These are phyloP conservation scores for Linnemannia exigua DNA, from an alignment of 192 early-diverging fungal species.

Conservation along the genomic window DNA sequence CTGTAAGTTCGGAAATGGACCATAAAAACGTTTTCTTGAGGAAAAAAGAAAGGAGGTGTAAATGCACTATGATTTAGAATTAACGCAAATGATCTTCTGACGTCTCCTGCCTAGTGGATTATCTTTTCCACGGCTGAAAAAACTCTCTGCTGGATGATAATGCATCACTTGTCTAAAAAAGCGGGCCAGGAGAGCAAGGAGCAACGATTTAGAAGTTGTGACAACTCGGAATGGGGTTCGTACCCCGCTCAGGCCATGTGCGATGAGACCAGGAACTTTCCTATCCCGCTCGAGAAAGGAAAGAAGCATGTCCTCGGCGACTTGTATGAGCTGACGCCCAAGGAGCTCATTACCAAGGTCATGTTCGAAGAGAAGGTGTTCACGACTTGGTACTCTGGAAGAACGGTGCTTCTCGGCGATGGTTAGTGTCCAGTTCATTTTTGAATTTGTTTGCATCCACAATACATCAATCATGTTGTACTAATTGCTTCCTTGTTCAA, in stretches of 20 bases:
- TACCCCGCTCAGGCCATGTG: slow-evolving; percentile 1
- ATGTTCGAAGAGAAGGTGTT: slow-evolving; percentile 24
- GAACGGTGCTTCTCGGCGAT: slow-evolving; percentile 13
- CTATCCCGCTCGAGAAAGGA: not conserved
- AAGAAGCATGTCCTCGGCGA: not conserved
- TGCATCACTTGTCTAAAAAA: slow-evolving; percentile 1
- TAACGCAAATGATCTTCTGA: too few species aligned
- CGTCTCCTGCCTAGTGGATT: slow-evolving; percentile 18
- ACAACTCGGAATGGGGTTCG: slow-evolving; percentile 26
- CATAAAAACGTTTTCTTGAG: too few species aligned
- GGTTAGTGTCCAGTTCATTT: too few species aligned
- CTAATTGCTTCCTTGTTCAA: not conserved
- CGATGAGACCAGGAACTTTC: not conserved
- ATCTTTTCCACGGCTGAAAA: slow-evolving; percentile 12
- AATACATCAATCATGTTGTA: not conserved
- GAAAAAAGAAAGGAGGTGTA: too few species aligned
- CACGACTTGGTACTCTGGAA: slow-evolving; percentile 14
- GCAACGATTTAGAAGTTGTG: not conserved
- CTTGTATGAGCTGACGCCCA: not conserved
- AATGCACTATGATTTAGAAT: too few species aligned
- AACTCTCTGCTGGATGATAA: slow-evolving; percentile 27
- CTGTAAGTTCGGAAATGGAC: too few species aligned
- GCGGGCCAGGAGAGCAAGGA: not conserved
- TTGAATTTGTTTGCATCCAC: too few species aligned
- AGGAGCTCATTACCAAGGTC: slow-evolving; percentile 10